Base-by-base conservation (phyloP, 495 filamentous ascomycete species). In the Aspergillus carlsbadensis region DNA sequence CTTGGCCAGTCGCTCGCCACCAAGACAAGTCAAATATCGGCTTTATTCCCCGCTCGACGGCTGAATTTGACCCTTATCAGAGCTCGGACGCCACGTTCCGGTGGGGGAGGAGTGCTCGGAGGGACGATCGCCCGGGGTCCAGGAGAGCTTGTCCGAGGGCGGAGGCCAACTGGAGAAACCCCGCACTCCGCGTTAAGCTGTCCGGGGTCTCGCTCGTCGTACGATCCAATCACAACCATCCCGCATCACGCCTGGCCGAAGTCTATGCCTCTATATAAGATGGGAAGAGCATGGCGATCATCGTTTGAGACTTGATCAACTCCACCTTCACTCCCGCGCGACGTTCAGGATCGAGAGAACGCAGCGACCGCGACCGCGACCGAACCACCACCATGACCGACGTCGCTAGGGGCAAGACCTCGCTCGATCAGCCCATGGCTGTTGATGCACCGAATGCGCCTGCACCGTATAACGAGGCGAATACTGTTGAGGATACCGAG, bases 261-360 rank as follows among this genome's bases (percentile, higher is more conserved):
- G 42, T 13, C 6, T 45, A n/a, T n/a, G n/a, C n/a, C n/a, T n/a
- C n/a, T n/a, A 45, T 45, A 45, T 45, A 45, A 45, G 11, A 45
- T 45, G 42, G 6, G 26, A 3, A 29, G 26, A 41, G 37, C 26
- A 29, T 29, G 26, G 26, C 3, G 26, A 29, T 29, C 3, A 29
- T 8, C 4, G 26, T 8, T 8, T 4, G 26, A 8, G 8, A 8
- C 3, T 29, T 29, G 26, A 4, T 29, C 26, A 29, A 29, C 26
- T 8, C 8, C 26, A 29, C 26, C 8, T 29, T 29, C 26, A 8
- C 26, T 29, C 4, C 26, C 8, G 8, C 26, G 14, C 37, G 37
- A 41, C 18, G 18, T 41, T 41, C 8, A 41, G 8, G 3, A 41
- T 8, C 26, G 26, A 29, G 26, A n/a, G 26, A 29, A 29, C 26